Conservation (phyloP, 768 basidiomycete genomes). For the Kwoniella heveanensis region DNA sequence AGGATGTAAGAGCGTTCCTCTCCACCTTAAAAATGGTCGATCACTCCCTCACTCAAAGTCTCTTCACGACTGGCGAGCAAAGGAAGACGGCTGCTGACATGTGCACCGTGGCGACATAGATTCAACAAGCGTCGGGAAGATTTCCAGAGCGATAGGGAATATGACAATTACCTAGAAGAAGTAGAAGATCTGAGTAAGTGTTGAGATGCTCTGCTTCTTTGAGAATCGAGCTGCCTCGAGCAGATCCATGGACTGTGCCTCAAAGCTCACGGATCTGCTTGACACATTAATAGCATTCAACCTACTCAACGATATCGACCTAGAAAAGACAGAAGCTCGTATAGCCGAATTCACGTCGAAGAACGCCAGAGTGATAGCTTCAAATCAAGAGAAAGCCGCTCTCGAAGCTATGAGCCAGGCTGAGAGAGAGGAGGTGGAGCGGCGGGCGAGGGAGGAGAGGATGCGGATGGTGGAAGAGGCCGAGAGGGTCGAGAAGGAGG, state of each 20-base stretch:
- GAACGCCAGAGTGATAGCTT: constrained; percentile 79
- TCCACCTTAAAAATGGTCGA: too few species aligned
- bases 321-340: constrained; percentile 77
- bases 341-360: constrained; percentile 75
- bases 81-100: too few species aligned
- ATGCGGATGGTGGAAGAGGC: constrained; percentile 42
- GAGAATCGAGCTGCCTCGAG: too few species aligned
- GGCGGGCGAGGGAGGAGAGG: constrained; percentile 37
- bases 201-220: constrained; percentile 30
- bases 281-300: too few species aligned
- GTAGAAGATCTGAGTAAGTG: constrained; percentile 84
- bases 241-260: too few species aligned
- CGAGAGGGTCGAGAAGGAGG: constrained; percentile 36
- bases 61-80: too few species aligned
- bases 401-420: constrained; percentile 33
- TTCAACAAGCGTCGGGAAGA: constrained; percentile 94
- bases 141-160: constrained; percentile 73
- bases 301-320: constrained; percentile 83
- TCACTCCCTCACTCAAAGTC: too few species aligned
- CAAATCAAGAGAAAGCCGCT: constrained; percentile 61
- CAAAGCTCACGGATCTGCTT: too few species aligned
- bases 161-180: constrained; percentile 94
- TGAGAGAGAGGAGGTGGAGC: constrained; percentile 38
- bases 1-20: too few species aligned
- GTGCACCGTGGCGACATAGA: constrained; percentile 63